A percentile compares a stretch with the other conserved stretches of the same genome.
These are phyloP conservation scores for Lanmaoa rubissima DNA, from an alignment of 768 basidiomycete genomes.

Conservation along the genomic window DNA sequence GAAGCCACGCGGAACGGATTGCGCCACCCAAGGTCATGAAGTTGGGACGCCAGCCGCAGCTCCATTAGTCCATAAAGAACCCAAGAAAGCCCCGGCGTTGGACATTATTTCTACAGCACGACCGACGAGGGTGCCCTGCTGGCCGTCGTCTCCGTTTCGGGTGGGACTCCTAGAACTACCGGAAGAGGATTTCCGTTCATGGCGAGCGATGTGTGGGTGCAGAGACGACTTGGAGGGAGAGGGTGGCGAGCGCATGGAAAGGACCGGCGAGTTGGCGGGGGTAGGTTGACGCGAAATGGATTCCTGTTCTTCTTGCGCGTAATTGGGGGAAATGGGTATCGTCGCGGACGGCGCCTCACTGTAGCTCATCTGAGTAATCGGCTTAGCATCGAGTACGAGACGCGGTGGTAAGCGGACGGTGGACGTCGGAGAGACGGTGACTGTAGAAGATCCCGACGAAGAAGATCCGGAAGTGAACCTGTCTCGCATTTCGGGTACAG, in stretches of 20 bases:
- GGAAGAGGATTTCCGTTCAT: constrained; percentile 20
- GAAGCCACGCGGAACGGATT: background rate
- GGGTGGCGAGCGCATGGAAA: constrained; percentile 28
- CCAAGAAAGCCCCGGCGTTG: constrained; percentile 74
- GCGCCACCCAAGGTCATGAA: constrained; percentile 10
- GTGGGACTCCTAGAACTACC: constrained; percentile 26
- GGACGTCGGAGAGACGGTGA: constrained; percentile 11
- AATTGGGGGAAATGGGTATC: constrained; percentile 25
- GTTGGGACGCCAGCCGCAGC: constrained; percentile 19
- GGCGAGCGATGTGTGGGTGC: background rate
- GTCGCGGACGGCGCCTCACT: constrained; percentile 16
- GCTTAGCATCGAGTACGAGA: constrained; percentile 29
- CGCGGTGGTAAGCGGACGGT: constrained; percentile 24
- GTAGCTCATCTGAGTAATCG: constrained; percentile 27
- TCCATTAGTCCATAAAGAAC: constrained; percentile 51
- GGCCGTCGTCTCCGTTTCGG: constrained; percentile 27
- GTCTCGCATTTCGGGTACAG: constrained; percentile 14
- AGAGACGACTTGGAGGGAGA: constrained; percentile 7
- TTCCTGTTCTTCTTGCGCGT: constrained; percentile 36
- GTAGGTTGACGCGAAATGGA: constrained; percentile 47
- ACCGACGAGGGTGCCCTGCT: constrained; percentile 48
- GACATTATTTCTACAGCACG: constrained; percentile 78
- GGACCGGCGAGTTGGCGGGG: constrained; percentile 60
- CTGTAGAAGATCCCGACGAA: constrained; percentile 29
- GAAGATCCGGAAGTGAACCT: constrained; percentile 19